Base-by-base conservation (phyloP, 306 rosid genomes). In the Corylus americana region DNA sequence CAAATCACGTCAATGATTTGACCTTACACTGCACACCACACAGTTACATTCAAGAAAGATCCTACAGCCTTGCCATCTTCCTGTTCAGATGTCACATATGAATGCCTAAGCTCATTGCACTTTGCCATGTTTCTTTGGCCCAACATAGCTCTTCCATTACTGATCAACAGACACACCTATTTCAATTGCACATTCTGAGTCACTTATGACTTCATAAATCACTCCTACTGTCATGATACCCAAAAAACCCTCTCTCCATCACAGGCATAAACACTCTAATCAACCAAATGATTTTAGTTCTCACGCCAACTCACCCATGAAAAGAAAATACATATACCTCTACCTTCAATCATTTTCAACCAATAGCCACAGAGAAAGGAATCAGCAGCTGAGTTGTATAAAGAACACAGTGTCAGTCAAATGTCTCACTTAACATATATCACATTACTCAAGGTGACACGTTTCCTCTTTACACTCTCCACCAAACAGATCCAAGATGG, bases 101-200 rank as follows among this genome's bases (percentile, higher is more conserved):
- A 22, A 63, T 37, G n/a, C 47, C 70, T 14, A 63, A 63, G 18
- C 70, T 10, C 47, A 63, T 63, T 14, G 45, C 44, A 31, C 9
- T 3, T 16, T 63, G 70, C n/a, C 70, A 18, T 55, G 11, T 55
- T 18, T 55, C 70, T 63, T 63, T 31, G 70, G 70, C 70, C 70
- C 31, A 37, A 14, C 0, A 63, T 7, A 37, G 70, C 31, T 8
- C 31, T 63, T 63, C 47, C n/a, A 27, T 61, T 35, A 29, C 18
- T 35, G 44, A 16, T 16, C 10, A 35, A 63, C 20, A 29, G 22
- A 16, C 18, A 35, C 8, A 37, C 44, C 70, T 35, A 55, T 55
- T 55, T 55, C 59, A 18, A 55, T 18, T 14, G 70, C 45, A 63
- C 35, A 58, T 10, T 63, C 4, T 35, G 45, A 35, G 47, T 35